Conservation (phyloP, 192 early-diverging fungal genomes). For the Obelidium mucronatum region DNA sequence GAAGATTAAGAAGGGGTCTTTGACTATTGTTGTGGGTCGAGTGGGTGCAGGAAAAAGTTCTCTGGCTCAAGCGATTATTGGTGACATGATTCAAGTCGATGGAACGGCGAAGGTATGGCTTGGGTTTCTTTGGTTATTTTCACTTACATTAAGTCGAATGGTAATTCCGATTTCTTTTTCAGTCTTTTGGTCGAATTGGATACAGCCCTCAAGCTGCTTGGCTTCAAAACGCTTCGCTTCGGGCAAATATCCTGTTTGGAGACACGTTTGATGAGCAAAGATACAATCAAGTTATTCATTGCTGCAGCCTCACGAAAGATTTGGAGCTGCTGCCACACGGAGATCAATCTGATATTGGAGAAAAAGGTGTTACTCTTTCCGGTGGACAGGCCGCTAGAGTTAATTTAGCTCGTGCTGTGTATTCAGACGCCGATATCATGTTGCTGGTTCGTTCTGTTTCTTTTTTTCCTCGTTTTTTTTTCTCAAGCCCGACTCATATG, state of each 20-base stretch:
- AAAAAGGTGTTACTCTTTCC: constrained; percentile 66
- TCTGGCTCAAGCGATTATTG: constrained; percentile 78
- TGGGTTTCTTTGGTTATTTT: no score
- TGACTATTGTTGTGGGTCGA: constrained; percentile 81
- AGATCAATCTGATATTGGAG: constrained; percentile 47
- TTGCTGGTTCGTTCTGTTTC: constrained; percentile 43
- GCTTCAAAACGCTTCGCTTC: constrained; percentile 74
- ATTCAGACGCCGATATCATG: constrained; percentile 71
- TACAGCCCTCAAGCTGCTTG: constrained; percentile 76
- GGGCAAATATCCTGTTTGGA: constrained; percentile 85
- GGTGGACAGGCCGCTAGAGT: constrained; percentile 76
- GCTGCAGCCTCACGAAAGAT: constrained; percentile 51
- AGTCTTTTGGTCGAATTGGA: constrained; percentile 60
- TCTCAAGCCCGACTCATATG: no score
- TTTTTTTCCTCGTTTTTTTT: no score
- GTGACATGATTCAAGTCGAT: constrained; percentile 66
- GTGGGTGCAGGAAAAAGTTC: constrained; percentile 88
- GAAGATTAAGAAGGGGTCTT: constrained; percentile 53
- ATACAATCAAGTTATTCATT: constrained; percentile 46
- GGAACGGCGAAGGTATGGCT: constrained; percentile 43
- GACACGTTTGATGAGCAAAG: constrained; percentile 57
- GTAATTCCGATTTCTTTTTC: neutral
- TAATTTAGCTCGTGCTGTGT: constrained; percentile 55
- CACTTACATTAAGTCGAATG: no score
- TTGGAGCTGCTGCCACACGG: constrained; percentile 40